Percentiles rank a stretch among this genome's conserved stretches.
These are phyloP conservation scores for Leucoagaricus sp. DNA, from an alignment of 1,284 basidiomycete species.

Conservation along the genomic window DNA sequence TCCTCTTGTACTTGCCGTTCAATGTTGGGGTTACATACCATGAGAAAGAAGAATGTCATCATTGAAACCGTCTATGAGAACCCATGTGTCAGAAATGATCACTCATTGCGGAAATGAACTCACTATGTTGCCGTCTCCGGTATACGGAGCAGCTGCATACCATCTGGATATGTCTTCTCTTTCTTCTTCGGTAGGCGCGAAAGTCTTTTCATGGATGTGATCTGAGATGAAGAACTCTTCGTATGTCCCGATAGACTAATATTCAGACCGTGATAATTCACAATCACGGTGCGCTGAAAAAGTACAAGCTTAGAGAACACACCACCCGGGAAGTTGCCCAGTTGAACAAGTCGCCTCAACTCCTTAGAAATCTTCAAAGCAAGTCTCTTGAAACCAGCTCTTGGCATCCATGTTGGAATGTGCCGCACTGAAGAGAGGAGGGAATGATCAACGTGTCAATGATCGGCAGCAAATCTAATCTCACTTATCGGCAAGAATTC, in stretches of 20 bases:
- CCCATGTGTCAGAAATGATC: neutral
- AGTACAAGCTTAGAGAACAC: slow-evolving; percentile 7
- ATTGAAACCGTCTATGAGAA: slow-evolving; percentile 41
- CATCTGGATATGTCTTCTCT: slow-evolving; percentile 34
- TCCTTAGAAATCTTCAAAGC: slow-evolving; percentile 21
- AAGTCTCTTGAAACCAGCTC: slow-evolving; percentile 38
- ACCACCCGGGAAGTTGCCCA: slow-evolving; percentile 39
- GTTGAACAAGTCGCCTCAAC: slow-evolving; percentile 24
- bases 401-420: neutral
- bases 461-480: neutral
- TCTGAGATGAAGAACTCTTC: slow-evolving; percentile 38
- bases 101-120: neutral
- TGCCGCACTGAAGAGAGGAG: slow-evolving; percentile 20
- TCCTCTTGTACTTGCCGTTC: slow-evolving; percentile 26
- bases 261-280: no score
- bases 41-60: slow-evolving; percentile 36
- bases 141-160: slow-evolving; percentile 36
- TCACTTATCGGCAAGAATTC: slow-evolving; percentile 25
- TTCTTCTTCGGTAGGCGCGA: slow-evolving; percentile 22
- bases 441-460: neutral
- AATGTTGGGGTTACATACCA: slow-evolving; percentile 41
- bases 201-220: slow-evolving; percentile 30
- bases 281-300: neutral
- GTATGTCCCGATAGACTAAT: slow-evolving; percentile 32
- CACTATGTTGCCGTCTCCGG: slow-evolving; percentile 50